Evolutionary conservation across 2,329 filamentous ascomycete species (phyloP), one percentile per base, ranked within the genome.

Genomic region (Blumeria graminis): DNA sequence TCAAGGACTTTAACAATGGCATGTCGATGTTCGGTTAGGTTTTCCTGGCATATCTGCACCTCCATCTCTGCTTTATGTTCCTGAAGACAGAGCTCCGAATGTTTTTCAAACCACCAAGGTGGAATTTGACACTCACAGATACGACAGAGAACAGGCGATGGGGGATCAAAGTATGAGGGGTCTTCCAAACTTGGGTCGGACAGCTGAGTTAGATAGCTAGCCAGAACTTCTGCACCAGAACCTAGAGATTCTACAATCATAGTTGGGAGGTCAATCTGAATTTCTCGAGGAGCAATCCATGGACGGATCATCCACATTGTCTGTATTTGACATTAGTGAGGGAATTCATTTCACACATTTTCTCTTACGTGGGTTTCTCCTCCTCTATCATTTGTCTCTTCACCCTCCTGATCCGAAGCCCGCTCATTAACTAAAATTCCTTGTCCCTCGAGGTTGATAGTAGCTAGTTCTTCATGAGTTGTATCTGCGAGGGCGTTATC

Each of bases 231-330:
- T 54, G 92, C 93, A 41, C 92, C 92, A 33, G 94, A 89, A 39
- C 92, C 92, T 14, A 98, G 76, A 1, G 89, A 90, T 64, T 96
- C 89, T 55, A 96, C 89, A 58, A 98, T 82, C 33, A 94, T 72
- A 57, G 80, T 74, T 14, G 93, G 90, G 6, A 98, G 77, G 67
- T 96, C 92, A 63, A 98, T 96, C 61, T 93, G 93, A 65, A 98
- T 86, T 71, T 96, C 89, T 61, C 88, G 80, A 6, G 90, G 85
- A 43, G 83, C 77, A 43, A 88, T 82, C 69, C 88, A 94, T 1
- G 90, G 92, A 61, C 92, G 85, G 62, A 98, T 80, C 88, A 98
- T 98, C 92, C 92, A 98, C 93, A 98, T 98, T 16, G 87, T 94
- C 86, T 94, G 63, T 55, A 58, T 56, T 14, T 10, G 32, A 33